Conservation (phyloP, 257 asterid species). For the Haberlea rhodopensis region DNA sequence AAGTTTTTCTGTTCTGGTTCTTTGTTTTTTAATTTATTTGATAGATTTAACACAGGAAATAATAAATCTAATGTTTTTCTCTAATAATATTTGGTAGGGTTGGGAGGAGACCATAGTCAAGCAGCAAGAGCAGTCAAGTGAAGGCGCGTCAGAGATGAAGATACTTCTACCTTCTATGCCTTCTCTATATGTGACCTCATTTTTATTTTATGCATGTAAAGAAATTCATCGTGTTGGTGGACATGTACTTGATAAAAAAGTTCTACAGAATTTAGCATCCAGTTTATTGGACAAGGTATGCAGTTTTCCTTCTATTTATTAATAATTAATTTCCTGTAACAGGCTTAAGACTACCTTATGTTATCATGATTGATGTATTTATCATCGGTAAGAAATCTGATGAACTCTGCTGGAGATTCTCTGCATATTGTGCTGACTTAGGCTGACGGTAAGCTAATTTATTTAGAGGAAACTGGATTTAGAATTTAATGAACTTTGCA, state of each 20-base stretch:
- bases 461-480: conserved; percentile 1
- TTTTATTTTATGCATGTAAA: conserved; percentile 81
- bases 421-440: background rate
- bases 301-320: conserved; percentile 18
- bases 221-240: conserved; percentile 97
- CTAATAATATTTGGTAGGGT: conserved; percentile 58
- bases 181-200: conserved; percentile 70
- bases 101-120: conserved; percentile 94
- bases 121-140: conserved; percentile 76
- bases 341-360: conserved; percentile 4
- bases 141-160: conserved; percentile 72
- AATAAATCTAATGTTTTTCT: conserved; percentile 13
- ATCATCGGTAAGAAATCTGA: conserved; percentile 17
- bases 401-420: conserved; percentile 7
- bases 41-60: conserved; percentile 15
- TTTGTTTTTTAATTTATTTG: conserved; percentile 11
- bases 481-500: background rate
- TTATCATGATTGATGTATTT: background rate
- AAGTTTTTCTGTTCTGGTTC: conserved; percentile 15
- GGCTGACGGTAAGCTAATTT: conserved; percentile 13
- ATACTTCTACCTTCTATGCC: conserved; percentile 96
- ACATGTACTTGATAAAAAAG: conserved; percentile 81
- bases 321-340: background rate
- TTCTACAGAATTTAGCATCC: conserved; percentile 78
- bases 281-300: conserved; percentile 74